A percentile compares a stretch with the other conserved stretches of the same genome.
These are phyloP conservation scores for Immersiporthe knoxdaviesiana DNA, from an alignment of 2,329 filamentous ascomycete species.

Conservation along the genomic window DNA sequence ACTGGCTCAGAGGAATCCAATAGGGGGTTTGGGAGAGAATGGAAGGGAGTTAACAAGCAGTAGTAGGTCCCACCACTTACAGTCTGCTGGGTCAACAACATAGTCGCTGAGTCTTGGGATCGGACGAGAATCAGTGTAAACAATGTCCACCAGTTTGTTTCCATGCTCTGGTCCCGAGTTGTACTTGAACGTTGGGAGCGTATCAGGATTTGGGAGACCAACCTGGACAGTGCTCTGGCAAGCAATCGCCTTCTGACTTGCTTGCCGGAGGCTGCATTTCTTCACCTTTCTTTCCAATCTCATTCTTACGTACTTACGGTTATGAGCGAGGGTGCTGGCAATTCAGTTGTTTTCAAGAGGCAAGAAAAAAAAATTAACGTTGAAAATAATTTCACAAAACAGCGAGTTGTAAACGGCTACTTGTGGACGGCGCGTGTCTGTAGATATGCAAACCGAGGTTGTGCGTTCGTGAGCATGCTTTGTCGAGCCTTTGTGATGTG, in stretches of 20 bases:
- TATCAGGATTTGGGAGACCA: conserved; percentile 8
- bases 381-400: neutral
- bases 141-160: conserved; percentile 7
- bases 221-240: neutral
- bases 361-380: too few species aligned
- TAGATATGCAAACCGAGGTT: neutral
- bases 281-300: neutral
- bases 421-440: neutral
- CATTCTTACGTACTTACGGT: neutral
- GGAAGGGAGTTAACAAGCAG: neutral
- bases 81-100: conserved; percentile 18
- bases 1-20: neutral
- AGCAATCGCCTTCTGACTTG: neutral
- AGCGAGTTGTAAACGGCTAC: neutral
- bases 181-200: conserved; percentile 16
- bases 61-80: neutral
- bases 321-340: neutral
- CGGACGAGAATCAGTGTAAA: conserved; percentile 1
- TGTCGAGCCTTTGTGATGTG: conserved; percentile 3
- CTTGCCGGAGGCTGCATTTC: neutral
- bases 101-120: conserved; percentile 7
- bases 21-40: neutral
- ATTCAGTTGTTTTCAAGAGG: neutral
- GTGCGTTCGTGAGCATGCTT: neutral
- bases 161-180: conserved; percentile 2